A percentile compares a stretch with the other conserved stretches of the same genome.
Conservation (phyloP, 2,329 filamentous ascomycete genomes). For the Colletotrichum sp. region DNA sequence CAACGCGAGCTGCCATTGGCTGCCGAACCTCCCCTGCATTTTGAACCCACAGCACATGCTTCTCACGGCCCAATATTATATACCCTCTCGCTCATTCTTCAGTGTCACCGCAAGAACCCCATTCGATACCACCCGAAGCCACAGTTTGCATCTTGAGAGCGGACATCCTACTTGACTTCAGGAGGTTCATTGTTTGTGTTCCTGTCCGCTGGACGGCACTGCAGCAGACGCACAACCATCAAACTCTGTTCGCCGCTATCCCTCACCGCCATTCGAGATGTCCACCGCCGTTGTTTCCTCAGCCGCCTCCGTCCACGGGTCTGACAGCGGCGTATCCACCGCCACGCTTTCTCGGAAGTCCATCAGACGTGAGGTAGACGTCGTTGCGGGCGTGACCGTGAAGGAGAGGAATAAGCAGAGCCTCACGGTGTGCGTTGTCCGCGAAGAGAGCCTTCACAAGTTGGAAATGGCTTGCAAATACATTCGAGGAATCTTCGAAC, state of each 20-base stretch:
- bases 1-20: not conserved
- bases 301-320: not conserved
- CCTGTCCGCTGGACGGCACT: not conserved
- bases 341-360: not conserved
- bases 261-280: not conserved
- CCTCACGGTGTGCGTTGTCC: not conserved
- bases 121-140: not conserved
- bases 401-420: not conserved
- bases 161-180: not conserved
- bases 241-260: not conserved
- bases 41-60: not conserved
- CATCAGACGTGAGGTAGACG: not conserved
- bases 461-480: not conserved
- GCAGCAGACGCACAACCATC: rapidly evolving
- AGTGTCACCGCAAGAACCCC: not conserved
- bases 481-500: not conserved
- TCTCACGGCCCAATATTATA: not conserved
- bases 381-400: not conserved
- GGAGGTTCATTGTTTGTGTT: not conserved
- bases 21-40: not conserved
- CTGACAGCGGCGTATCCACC: not conserved
- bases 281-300: not conserved
- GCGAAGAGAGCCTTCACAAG: not conserved
- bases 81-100: not conserved
- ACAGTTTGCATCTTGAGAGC: not conserved